A percentile compares a stretch with the other conserved stretches of the same genome.
These are phyloP conservation scores for Chaetomium globosum DNA, from an alignment of 2,329 filamentous ascomycete genomes.

Conservation along the genomic window DNA sequence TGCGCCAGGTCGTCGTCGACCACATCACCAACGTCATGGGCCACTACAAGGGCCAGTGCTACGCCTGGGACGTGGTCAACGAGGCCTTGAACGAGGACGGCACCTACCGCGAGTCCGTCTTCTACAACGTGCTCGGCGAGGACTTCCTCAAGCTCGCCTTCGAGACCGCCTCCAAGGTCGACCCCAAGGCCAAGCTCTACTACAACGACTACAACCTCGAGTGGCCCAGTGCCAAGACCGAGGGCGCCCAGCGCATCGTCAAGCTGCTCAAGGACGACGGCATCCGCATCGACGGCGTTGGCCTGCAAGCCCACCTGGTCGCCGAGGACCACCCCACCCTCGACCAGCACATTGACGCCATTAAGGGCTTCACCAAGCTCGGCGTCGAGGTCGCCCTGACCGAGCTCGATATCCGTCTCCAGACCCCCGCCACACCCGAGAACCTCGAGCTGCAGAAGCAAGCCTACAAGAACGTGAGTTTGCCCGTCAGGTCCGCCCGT, in stretches of 20 bases:
- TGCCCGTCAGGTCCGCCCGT: background rate
- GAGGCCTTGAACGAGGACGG: conserved; percentile 61
- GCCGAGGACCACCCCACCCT: conserved; percentile 53
- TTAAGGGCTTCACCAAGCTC: conserved; percentile 53
- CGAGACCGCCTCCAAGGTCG: conserved; percentile 50
- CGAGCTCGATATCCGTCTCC: conserved; percentile 59
- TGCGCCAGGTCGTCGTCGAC: conserved; percentile 54
- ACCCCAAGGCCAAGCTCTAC: conserved; percentile 57
- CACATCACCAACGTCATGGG: conserved; percentile 55
- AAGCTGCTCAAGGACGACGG: conserved; percentile 49
- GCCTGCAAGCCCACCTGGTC: conserved; percentile 62
- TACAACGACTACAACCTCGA: conserved; percentile 67
- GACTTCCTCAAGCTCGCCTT: conserved; percentile 60
- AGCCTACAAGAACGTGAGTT: conserved; percentile 46
- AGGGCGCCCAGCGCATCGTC: conserved; percentile 49
- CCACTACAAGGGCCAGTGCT: conserved; percentile 55
- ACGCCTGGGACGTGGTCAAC: conserved; percentile 62
- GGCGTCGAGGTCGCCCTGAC: conserved; percentile 62
- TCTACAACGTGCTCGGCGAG: conserved; percentile 54
- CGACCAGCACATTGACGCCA: conserved; percentile 50
- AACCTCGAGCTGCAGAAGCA: conserved; percentile 51
- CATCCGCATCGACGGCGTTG: conserved; percentile 55
- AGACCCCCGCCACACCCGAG: conserved; percentile 44
- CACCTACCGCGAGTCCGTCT: conserved; percentile 52
- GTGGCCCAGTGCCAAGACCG: conserved; percentile 47